A percentile compares a stretch with the other conserved stretches of the same genome.
These are phyloP conservation scores for Botrytis deweyae DNA, from an alignment of 2,329 filamentous ascomycete genomes.

Conservation along the genomic window DNA sequence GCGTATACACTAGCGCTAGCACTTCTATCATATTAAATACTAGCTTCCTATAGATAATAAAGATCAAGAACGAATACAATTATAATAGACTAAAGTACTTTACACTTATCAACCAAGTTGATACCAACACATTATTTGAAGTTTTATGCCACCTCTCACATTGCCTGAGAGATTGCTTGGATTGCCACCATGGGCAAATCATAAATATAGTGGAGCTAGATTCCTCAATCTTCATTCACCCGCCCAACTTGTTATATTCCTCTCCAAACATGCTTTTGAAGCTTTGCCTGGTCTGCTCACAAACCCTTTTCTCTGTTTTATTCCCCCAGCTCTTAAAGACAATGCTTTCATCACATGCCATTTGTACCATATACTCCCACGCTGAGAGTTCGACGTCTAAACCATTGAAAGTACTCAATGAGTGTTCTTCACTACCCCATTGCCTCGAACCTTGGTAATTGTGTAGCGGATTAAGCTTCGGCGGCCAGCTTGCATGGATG, in stretches of 20 bases:
- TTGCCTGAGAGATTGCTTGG: background rate
- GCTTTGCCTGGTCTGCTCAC: slow-evolving; percentile 24
- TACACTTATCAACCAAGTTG: no score
- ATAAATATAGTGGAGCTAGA: background rate
- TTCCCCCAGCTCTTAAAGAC: slow-evolving; percentile 28
- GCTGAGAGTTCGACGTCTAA: slow-evolving; percentile 26
- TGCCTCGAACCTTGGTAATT: slow-evolving; percentile 23
- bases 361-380: slow-evolving; percentile 31
- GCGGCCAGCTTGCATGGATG: slow-evolving; percentile 29
- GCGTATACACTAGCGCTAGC: no score
- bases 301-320: slow-evolving; percentile 23
- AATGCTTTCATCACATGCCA: slow-evolving; percentile 27
- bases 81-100: no score
- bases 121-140: no score
- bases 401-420: slow-evolving; percentile 18
- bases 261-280: slow-evolving; percentile 27
- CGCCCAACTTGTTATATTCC: background rate
- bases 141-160: background rate
- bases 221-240: background rate
- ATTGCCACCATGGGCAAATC: background rate
- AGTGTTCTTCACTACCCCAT: slow-evolving; percentile 25
- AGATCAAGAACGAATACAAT: no score
- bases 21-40: no score
- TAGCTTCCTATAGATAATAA: no score
- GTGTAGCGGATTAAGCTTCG: slow-evolving; percentile 27